Percentiles rank a stretch among this genome's conserved stretches.
Conservation (phyloP, 495 filamentous ascomycete species). For the Parmelia sp. region DNA sequence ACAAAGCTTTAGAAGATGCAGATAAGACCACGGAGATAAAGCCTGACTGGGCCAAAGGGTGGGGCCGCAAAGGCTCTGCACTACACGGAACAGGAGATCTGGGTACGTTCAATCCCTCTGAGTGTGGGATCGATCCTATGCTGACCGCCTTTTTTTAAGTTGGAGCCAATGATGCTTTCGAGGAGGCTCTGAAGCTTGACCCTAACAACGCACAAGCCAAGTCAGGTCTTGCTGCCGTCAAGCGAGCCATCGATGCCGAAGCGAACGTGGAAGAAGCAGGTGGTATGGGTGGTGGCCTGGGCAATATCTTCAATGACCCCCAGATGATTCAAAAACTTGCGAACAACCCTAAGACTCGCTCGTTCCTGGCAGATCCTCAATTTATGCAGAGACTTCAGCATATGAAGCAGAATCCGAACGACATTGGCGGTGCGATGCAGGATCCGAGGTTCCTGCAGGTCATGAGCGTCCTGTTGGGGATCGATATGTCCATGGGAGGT, state of each 20-base stretch:
- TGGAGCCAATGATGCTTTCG: slow-evolving; percentile 80
- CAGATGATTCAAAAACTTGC: slow-evolving; percentile 83
- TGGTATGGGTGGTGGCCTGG: slow-evolving; percentile 67
- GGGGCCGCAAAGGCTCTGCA: slow-evolving; percentile 85
- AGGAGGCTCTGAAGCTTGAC: slow-evolving; percentile 84
- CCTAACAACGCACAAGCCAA: slow-evolving; percentile 89
- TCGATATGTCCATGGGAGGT: slow-evolving; percentile 82
- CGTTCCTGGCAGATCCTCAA: slow-evolving; percentile 70
- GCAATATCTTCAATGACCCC: slow-evolving; percentile 89
- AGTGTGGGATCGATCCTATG: slow-evolving; percentile 7
- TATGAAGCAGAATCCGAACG: slow-evolving; percentile 72
- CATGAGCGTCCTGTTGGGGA: slow-evolving; percentile 84
- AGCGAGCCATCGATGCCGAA: slow-evolving; percentile 82
- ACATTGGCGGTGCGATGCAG: slow-evolving; percentile 68
- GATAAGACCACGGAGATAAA: slow-evolving; percentile 89
- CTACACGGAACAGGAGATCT: slow-evolving; percentile 82
- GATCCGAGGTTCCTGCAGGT: slow-evolving; percentile 93
- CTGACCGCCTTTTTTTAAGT: slow-evolving; percentile 36
- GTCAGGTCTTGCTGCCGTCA: slow-evolving; percentile 71
- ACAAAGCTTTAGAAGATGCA: slow-evolving; percentile 79
- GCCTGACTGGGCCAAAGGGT: slow-evolving; percentile 97
- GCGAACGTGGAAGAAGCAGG: slow-evolving; percentile 58
- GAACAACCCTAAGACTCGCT: slow-evolving; percentile 84
- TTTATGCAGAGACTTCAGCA: slow-evolving; percentile 89
- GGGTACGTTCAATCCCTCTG: slow-evolving; percentile 35